Base-by-base conservation (phyloP, 345 rosid species). In the Aquilaria sinensis region DNA sequence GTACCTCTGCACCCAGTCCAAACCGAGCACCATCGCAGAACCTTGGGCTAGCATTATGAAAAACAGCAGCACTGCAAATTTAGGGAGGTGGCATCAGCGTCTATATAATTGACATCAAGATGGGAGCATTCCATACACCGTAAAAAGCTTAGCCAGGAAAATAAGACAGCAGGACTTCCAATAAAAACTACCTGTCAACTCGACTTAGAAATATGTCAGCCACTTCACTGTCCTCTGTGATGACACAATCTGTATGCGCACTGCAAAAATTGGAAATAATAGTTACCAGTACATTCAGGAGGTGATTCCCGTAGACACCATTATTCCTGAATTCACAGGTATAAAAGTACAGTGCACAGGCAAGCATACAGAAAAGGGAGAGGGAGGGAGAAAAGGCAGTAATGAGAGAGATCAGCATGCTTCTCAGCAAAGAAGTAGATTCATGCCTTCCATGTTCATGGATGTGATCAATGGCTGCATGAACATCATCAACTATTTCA, bases 1-100 rank as follows among this genome's bases (percentile, higher is more conserved):
- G 43, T 85, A 94, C 97, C 99, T 95, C 99, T 59, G 99, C 99
- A 31, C 99, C 99, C 57, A 91, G 83, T 15, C 97, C 99, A 66
- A 95, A 95, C 46, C 97, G 85, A 60, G 96, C 96, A n/a, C 97
- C 96, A 30, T 95, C 99, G 41, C 92, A 89, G 68, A 91, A 95
- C 76, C 99, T 87, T 30, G 97, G 85, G 83, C 97, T 91, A 64
- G 96, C 97, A 56, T 95, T 95, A 71, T 91, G 99, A 69, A 95
- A 91, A 67, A 95, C 99, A 73, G 97, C 97, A 80, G 99, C 97
- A 62, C 99, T 91, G 84, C 46, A 67, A 73, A 67, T 57, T 56
- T 4, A 60, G 55, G 61, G 6, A 62, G n/a, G 51, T 51, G 56
- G 48, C 9, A 23, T 23, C 12, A 31, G 31, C 6, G 4, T 47